A percentile compares a stretch with the other conserved stretches of the same genome.
These are phyloP conservation scores for Coemansia sp. DNA, from an alignment of 371 early-diverging fungal species.

Conservation along the genomic window DNA sequence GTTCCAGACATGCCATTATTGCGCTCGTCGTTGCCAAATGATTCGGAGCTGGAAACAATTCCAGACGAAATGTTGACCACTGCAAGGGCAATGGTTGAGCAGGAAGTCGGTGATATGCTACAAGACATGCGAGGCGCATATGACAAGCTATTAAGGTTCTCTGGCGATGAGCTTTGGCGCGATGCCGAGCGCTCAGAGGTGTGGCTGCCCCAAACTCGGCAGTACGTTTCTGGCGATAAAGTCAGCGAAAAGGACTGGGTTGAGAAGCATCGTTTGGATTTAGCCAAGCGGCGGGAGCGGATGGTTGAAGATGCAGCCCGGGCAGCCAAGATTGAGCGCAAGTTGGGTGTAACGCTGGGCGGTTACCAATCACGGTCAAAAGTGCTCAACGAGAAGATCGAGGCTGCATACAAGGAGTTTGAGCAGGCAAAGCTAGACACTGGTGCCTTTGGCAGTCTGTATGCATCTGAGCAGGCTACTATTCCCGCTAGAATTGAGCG, in stretches of 20 bases:
- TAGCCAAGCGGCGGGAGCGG: slow-evolving; percentile 60
- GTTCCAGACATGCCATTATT: slow-evolving; percentile 54
- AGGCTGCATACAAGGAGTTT: slow-evolving; percentile 61
- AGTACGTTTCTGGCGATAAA: neutral
- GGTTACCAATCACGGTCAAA: slow-evolving; percentile 68
- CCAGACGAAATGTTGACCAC: slow-evolving; percentile 13
- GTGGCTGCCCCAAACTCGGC: slow-evolving; percentile 18
- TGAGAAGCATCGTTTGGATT: slow-evolving; percentile 20
- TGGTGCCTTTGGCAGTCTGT: slow-evolving; percentile 61
- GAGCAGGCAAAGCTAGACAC: slow-evolving; percentile 66
- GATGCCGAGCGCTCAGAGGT: slow-evolving; percentile 2
- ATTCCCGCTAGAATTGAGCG: slow-evolving; percentile 68
- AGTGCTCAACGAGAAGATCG: slow-evolving; percentile 60
- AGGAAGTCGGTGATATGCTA: slow-evolving; percentile 18
- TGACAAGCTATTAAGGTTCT: neutral
- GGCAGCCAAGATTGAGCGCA: slow-evolving; percentile 85
- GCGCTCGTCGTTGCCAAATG: neutral
- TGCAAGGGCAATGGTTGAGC: slow-evolving; percentile 22
- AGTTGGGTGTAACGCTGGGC: slow-evolving; percentile 73
- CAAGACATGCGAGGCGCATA: slow-evolving; percentile 2
- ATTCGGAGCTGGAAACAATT: slow-evolving; percentile 12
- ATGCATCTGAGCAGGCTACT: slow-evolving; percentile 57
- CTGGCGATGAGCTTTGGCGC: slow-evolving; percentile 1
- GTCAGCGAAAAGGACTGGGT: slow-evolving; percentile 16
- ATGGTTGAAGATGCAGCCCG: slow-evolving; percentile 77